Evolutionary conservation across 345 rosid species (phyloP).

Genomic region (Hibiscus syriacus): DNA sequence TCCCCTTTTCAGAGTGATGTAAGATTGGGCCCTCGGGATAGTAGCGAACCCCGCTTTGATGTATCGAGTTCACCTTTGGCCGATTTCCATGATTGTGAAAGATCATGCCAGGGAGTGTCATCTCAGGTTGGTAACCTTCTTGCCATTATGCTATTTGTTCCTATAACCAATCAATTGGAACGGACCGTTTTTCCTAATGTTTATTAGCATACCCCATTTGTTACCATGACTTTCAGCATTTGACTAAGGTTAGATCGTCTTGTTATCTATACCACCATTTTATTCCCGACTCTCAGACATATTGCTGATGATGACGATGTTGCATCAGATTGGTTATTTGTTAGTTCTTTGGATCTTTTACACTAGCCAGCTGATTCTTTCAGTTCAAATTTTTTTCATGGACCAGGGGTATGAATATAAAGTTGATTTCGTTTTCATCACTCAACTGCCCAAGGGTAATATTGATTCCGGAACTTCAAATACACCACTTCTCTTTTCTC

Average conservation of each 20-base stretch:
- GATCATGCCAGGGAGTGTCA: slow-evolving; percentile 43
- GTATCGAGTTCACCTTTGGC: slow-evolving; percentile 59
- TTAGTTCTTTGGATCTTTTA: neutral
- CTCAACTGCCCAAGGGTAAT: slow-evolving; percentile 33
- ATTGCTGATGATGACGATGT: too few relatives aligned
- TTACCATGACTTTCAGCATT: neutral
- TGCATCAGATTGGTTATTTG: neutral
- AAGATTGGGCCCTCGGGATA: slow-evolving; percentile 40
- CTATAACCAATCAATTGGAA: neutral
- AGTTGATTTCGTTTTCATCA: slow-evolving; percentile 72
- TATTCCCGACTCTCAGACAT: neutral
- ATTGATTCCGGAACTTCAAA: slow-evolving; percentile 27
- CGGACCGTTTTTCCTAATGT: neutral
- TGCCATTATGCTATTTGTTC: neutral
- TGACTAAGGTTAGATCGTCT: neutral
- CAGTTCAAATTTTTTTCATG: slow-evolving; percentile 9
- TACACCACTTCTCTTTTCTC: slow-evolving; percentile 46
- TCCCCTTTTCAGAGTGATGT: slow-evolving; percentile 39
- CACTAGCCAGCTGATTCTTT: neutral
- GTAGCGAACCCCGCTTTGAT: slow-evolving; percentile 39
- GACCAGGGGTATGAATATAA: slow-evolving; percentile 46
- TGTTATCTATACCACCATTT: neutral
- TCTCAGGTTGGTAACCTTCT: slow-evolving; percentile 52
- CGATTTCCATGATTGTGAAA: slow-evolving; percentile 71
- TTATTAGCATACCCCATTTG: neutral